Evolutionary conservation across 2,329 filamentous ascomycete species (phyloP).

Genomic region (Microsporum canis): DNA sequence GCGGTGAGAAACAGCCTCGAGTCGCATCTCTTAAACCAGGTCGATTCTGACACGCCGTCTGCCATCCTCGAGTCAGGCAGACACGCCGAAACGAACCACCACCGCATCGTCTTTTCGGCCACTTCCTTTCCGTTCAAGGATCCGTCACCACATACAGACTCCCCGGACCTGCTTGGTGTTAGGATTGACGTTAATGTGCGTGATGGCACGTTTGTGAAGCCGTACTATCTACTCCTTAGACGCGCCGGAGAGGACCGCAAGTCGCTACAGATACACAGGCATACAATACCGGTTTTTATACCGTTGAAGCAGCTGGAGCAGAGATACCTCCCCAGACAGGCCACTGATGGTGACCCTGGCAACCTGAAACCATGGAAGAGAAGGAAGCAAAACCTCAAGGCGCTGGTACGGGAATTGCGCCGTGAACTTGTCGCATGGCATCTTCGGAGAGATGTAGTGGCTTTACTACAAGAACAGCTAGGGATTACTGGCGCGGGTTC

Average conservation of each 20-base stretch:
- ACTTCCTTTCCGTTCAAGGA: conserved; percentile 38
- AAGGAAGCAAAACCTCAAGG: conserved; percentile 27
- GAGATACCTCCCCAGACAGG: conserved; percentile 23
- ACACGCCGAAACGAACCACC: conserved; percentile 30
- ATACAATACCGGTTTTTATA: conserved; percentile 38
- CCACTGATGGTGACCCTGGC: conserved; percentile 12
- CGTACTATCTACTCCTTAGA: conserved; percentile 35
- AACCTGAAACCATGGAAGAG: conserved; percentile 17
- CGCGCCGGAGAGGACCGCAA: conserved; percentile 17
- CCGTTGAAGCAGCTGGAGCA: conserved; percentile 29
- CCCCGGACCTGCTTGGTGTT: conserved; percentile 29
- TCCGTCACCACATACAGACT: conserved; percentile 26
- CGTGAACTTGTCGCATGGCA: conserved; percentile 34
- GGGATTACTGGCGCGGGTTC: conserved; percentile 17
- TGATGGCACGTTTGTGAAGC: conserved; percentile 30
- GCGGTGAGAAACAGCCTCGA: conserved; percentile 25
- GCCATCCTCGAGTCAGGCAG: conserved; percentile 22
- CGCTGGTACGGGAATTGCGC: conserved; percentile 30
- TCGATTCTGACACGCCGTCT: conserved; percentile 23
- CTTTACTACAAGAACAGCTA: conserved; percentile 25
- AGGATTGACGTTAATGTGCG: conserved; percentile 33
- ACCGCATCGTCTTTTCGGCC: conserved; percentile 35
- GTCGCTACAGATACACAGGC: conserved; percentile 28
- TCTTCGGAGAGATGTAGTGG: conserved; percentile 28
- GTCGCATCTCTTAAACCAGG: conserved; percentile 6